Conservation (phyloP, 495 filamentous ascomycete species). For the Massariosphaeria phaeospora region DNA sequence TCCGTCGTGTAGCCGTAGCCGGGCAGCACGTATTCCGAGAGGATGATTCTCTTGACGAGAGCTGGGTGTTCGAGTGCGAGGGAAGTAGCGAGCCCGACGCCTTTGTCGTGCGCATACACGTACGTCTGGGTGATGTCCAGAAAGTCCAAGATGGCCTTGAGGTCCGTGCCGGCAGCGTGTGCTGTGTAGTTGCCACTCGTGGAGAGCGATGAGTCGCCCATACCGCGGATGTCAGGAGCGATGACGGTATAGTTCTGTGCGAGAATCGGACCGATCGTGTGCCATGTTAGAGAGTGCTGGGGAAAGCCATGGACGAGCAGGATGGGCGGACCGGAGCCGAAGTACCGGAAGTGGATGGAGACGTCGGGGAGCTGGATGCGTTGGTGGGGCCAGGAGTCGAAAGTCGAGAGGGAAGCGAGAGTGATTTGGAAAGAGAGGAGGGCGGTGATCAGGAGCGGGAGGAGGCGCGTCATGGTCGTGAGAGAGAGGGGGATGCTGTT, state of each 20-base stretch:
- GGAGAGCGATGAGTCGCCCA: slow-evolving; percentile 40
- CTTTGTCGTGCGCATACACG: slow-evolving; percentile 45
- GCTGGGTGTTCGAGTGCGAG: slow-evolving; percentile 37
- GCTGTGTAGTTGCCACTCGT: slow-evolving; percentile 40
- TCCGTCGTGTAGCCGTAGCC: slow-evolving; percentile 41
- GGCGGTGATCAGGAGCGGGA: background rate
- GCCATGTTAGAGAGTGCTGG: slow-evolving; percentile 48
- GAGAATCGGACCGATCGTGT: slow-evolving; percentile 53
- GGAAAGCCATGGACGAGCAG: slow-evolving; percentile 44
- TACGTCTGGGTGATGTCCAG: slow-evolving; percentile 42
- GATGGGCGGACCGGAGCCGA: slow-evolving; percentile 40
- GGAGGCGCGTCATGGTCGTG: background rate
- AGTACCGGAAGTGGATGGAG: slow-evolving; percentile 44
- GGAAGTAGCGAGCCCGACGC: slow-evolving; percentile 39
- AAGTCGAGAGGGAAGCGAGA: slow-evolving; percentile 6
- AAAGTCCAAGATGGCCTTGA: slow-evolving; percentile 42
- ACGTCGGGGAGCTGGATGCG: slow-evolving; percentile 41
- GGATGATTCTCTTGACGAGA: slow-evolving; percentile 33
- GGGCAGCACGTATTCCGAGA: slow-evolving; percentile 42
- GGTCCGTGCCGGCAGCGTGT: slow-evolving; percentile 28
- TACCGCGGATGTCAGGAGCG: slow-evolving; percentile 42
- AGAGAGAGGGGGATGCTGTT: too few relatives aligned
- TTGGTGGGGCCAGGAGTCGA: slow-evolving; percentile 39
- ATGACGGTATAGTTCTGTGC: slow-evolving; percentile 52
- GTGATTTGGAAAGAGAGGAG: background rate